Evolutionary conservation across 345 rosid species (phyloP).

Genomic region (Clarkia xantiana): DNA sequence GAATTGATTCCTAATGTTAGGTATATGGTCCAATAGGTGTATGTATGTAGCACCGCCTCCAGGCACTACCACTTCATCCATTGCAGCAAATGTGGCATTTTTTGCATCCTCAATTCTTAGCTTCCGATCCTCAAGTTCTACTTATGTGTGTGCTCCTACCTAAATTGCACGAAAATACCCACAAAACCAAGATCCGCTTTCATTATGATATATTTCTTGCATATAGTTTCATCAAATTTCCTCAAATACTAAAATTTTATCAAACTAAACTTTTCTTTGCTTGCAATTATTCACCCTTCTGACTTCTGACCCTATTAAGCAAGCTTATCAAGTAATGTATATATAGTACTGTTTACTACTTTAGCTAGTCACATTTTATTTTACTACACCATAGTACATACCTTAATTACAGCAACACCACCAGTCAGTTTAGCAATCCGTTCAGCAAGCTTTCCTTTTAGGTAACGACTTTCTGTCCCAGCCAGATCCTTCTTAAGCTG

Average conservation of each 20-base stretch:
- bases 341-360: too few relatives aligned
- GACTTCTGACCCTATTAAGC: too few relatives aligned
- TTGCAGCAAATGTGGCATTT: conserved; percentile 85
- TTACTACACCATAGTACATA: conserved; percentile 9
- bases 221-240: too few relatives aligned
- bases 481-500: conserved; percentile 88
- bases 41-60: conserved; percentile 86
- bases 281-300: too few relatives aligned
- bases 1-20: conserved; percentile 35
- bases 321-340: too few relatives aligned
- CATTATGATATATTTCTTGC: too few relatives aligned
- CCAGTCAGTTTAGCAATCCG: conserved; percentile 83
- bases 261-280: too few relatives aligned
- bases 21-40: conserved; percentile 49
- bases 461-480: conserved; percentile 46
- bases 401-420: conserved; percentile 90
- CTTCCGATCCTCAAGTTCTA: conserved; percentile 82
- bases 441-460: conserved; percentile 56
- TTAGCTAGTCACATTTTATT: too few relatives aligned
- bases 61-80: conserved; percentile 81
- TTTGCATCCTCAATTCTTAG: conserved; percentile 86
- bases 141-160: conserved; percentile 68
- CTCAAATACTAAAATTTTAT: too few relatives aligned
- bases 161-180: conserved; percentile 1
- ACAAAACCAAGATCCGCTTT: too few relatives aligned